These are phyloP conservation scores for Debaryomyces nepalensis DNA, from an alignment of 1,139 yeast genomes.

Conservation along the genomic window DNA sequence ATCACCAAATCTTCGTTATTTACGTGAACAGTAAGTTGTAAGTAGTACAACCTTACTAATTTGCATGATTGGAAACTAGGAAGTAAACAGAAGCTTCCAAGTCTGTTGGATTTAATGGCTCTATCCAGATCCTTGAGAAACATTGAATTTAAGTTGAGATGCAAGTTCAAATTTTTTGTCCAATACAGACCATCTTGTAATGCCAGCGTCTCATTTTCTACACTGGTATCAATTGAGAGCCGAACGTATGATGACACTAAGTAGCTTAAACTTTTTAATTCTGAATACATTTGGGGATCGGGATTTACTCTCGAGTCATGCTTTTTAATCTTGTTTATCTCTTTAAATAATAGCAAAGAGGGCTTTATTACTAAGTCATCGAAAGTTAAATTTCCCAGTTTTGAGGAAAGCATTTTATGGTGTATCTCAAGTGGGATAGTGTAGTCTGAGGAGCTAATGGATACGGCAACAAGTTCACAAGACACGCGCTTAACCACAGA, in stretches of 20 bases:
- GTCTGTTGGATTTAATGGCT: constrained; percentile 10
- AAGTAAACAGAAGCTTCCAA: constrained; percentile 9
- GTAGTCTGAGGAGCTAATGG: constrained; percentile 25
- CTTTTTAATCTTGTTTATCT: not conserved
- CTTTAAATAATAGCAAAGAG: not conserved
- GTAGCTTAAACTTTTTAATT: not conserved
- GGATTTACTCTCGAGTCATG: not conserved
- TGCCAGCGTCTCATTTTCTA: not conserved
- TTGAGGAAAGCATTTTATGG: constrained; percentile 30
- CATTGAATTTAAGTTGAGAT: constrained; percentile 7
- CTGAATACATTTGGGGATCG: not conserved
- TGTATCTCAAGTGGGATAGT: constrained; percentile 32
- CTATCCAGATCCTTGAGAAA: constrained; percentile 8
- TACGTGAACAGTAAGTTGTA: not conserved
- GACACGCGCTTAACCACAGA: constrained; percentile 22
- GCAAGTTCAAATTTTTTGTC: not conserved
- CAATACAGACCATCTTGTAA: not conserved
- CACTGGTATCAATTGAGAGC: constrained; percentile 1
- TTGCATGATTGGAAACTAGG: constrained; percentile 11
- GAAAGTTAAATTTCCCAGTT: constrained; percentile 1
- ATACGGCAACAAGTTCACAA: constrained; percentile 31
- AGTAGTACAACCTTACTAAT: constrained; percentile 9
- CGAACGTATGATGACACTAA: constrained; percentile 1
- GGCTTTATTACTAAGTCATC: constrained; percentile 5
- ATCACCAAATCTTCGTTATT: not conserved